Evolutionary conservation across 2,329 filamentous ascomycete genomes (phyloP), one percentile per base, ranked within the genome.

Genomic region (Penicillium psychrosexuale): DNA sequence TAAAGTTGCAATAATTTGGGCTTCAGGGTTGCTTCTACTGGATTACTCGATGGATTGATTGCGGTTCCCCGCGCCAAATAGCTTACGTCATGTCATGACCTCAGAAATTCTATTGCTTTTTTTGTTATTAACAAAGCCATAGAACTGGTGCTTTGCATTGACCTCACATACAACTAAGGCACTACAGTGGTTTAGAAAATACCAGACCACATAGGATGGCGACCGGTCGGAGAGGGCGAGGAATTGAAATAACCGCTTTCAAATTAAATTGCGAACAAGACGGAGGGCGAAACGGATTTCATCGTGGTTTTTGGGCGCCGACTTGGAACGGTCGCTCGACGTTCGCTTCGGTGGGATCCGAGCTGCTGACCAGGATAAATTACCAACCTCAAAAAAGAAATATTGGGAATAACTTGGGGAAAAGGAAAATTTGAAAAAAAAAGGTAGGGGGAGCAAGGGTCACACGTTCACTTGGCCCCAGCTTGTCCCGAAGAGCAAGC

Each of bases 301-400:
- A 64, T 62, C 55, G 62, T 60, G 51, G 53, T 36, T 51, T 47
- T 59, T 44, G 58, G 59, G 56, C 55, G 62, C 58, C 53, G 60
- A 59, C 42, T 61, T 53, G 47, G 38, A 54, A 61, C 42, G 60
- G 60, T 63, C 59, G 63, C 58, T 65, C 62, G 62, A 62, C 59
- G 63, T 61, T 63, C 60, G 62, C 56, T 65, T 65, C 61, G 63
- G 51, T 57, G 51, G 61, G 57, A 51, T 63, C 61, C 62, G 62
- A 64, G 63, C 63, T 65, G 63, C 62, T 62, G 61, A 62, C 62
- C 61, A 65, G 57, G 59, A 65, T 63, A 62, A 64, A 64, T 53
- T 63, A 61, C 61, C 55, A 51, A 60, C 40, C 57, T 55, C 57
- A 44, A 47, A 40, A 46, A 53, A 28, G 55, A 47, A 42, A 55